Evolutionary conservation across 768 basidiomycete genomes (phyloP).

Genomic region (Auriculariales sp.): DNA sequence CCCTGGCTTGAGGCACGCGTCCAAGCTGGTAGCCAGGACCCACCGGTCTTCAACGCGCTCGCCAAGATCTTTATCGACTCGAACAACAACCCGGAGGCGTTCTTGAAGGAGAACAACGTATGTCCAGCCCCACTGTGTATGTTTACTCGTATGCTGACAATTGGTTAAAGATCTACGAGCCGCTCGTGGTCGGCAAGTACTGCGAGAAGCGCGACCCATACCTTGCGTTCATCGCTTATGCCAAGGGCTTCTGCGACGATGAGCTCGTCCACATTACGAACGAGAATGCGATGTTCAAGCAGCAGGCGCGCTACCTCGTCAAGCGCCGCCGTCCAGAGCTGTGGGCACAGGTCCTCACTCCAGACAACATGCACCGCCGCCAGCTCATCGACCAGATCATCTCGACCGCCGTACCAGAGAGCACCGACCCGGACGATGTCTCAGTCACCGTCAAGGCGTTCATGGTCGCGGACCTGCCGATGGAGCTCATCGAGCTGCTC

Average conservation of each 20-base stretch:
- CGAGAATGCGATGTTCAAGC: slow-evolving; percentile 99
- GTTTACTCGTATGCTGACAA: slow-evolving; percentile 5
- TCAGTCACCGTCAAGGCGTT: slow-evolving; percentile 98
- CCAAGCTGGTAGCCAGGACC: slow-evolving; percentile 85
- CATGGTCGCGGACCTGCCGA: slow-evolving; percentile 89
- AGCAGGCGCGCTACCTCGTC: slow-evolving; percentile 94
- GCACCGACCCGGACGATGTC: slow-evolving; percentile 96
- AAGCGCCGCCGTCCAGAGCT: slow-evolving; percentile 90
- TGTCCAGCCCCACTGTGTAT: slow-evolving; percentile 15
- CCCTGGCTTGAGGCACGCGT: slow-evolving; percentile 95
- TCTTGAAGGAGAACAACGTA: slow-evolving; percentile 98
- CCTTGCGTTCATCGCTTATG: slow-evolving; percentile 97
- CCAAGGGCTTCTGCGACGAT: slow-evolving; percentile 97
- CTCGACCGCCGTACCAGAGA: slow-evolving; percentile 90
- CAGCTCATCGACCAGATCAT: slow-evolving; percentile 91
- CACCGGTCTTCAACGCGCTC: slow-evolving; percentile 89
- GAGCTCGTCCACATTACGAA: slow-evolving; percentile 95
- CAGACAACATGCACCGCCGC: slow-evolving; percentile 84
- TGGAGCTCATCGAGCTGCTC: slow-evolving; percentile 90
- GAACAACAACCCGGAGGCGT: slow-evolving; percentile 94
- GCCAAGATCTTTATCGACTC: slow-evolving; percentile 99
- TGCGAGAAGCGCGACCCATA: slow-evolving; percentile 98
- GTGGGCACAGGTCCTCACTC: slow-evolving; percentile 87
- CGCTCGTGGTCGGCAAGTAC: slow-evolving; percentile 94
- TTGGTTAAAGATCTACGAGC: slow-evolving; percentile 72